Base-by-base conservation (phyloP, 2,329 filamentous ascomycete genomes). In the Aspergillus glaucus region DNA sequence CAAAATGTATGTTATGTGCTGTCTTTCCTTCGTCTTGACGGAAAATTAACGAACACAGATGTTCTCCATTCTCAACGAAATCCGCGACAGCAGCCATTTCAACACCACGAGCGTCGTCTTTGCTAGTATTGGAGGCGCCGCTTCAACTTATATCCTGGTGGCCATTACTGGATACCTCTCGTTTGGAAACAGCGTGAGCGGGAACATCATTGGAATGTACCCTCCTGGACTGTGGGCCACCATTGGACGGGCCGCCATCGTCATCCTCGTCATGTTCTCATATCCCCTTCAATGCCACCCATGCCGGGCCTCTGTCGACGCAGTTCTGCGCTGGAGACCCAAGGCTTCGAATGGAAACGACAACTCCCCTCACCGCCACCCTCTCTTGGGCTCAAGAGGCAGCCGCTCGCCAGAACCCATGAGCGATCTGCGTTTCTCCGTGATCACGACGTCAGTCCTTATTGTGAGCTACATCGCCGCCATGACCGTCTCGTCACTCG, bases 51-150 rank as follows among this genome's bases (percentile, higher is more conserved):
- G 26, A 2, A 39, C 6, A 0, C 58, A 93, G 88, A 98, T 98
- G 93, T 98, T 98, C 67, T 95, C 92, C 9, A 95, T 98, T 56
- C 74, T 98, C 41, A 98, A 98, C 62, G 93, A 98, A 71, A 89
- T 98, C 57, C 79, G 82, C 50, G 85, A 95, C 64, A 89, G 90
- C 68, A 87, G 87, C 3, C 88, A 88, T 17, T 79, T 76, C 61
- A 86, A 86, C 53, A 86, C 92, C 6, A 85, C 89, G 0, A 79
- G 81, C 14, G 91, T 98, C 7, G 84, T 97, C 10, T 76, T 79
- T 19, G 79, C 86, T 3, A 95, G 90, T 60, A 95, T 95, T 58
- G 93, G 93, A 17, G 86, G 86, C 26, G 88, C 92, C n/a, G 88
- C 88, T 10, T 79, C 77, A 15, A 85, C 95, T 19, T 98, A 98